phyloP scores from a whole-genome alignment of 352 stramenopile genomes.

The Pythium aristosporum region DNA sequence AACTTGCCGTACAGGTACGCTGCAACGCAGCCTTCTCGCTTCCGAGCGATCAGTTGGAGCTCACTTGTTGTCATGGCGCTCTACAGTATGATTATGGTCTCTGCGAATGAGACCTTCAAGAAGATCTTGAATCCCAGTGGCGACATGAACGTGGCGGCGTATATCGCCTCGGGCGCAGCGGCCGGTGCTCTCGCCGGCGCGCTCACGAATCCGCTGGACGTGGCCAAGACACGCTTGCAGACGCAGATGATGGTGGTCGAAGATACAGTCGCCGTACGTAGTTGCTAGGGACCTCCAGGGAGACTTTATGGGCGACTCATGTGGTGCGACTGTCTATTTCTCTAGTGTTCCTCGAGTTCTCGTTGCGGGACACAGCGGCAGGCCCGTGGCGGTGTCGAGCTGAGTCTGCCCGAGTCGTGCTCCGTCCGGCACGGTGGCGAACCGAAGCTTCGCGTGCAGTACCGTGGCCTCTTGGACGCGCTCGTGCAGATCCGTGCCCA shows the following conservation, averaged over 20 bases:
- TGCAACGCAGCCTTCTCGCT: neutral
- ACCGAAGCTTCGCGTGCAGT: conserved; percentile 66
- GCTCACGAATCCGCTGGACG: conserved; percentile 97
- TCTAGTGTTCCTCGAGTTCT: conserved; percentile 72
- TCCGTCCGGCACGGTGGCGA: conserved; percentile 46
- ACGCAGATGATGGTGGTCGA: conserved; percentile 86
- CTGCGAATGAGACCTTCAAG: conserved; percentile 96
- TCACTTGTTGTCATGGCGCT: neutral
- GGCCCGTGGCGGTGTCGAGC: conserved; percentile 52
- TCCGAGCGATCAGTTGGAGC: neutral
- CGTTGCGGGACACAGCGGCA: conserved; percentile 68
- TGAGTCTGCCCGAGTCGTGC: conserved; percentile 64
- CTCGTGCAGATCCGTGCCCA: conserved; percentile 89
- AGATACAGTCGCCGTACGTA: conserved; percentile 62
- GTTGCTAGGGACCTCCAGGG: conserved; percentile 2
- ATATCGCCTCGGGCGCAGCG: conserved; percentile 91
- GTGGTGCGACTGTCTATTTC: conserved; percentile 21
- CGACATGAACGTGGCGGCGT: conserved; percentile 88
- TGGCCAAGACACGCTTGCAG: conserved; percentile 98
- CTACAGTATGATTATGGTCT: conserved; percentile 96
- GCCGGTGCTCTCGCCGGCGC: conserved; percentile 90
- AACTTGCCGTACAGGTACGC: conserved; percentile 96
- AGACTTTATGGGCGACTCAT: neutral
- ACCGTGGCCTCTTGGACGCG: conserved; percentile 70
- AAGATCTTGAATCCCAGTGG: conserved; percentile 90